Evolutionary conservation across 2,329 filamentous ascomycete genomes (phyloP).

Genomic region (Rhynchosporium graminicola): DNA sequence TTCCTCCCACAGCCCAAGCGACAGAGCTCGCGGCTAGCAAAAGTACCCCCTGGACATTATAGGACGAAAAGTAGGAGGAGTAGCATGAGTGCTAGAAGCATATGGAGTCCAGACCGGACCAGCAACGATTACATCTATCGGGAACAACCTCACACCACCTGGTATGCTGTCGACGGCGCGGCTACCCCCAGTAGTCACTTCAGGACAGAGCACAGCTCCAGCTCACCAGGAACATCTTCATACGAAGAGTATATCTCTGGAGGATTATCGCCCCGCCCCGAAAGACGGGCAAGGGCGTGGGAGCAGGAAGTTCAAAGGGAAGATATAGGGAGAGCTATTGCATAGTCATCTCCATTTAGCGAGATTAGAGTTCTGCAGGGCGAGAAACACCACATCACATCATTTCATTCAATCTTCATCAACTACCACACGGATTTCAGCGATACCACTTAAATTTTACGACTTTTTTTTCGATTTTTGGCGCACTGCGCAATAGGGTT

Average conservation of each 20-base stretch:
- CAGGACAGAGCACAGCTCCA: constrained; percentile 23
- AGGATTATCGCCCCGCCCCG: constrained; percentile 36
- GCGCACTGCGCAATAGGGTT: constrained; percentile 30
- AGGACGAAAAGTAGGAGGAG: constrained; percentile 39
- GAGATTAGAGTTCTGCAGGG: constrained; percentile 18
- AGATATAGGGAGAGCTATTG: constrained; percentile 36
- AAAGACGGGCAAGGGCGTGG: constrained; percentile 26
- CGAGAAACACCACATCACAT: constrained; percentile 12
- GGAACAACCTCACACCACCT: constrained; percentile 27
- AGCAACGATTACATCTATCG: constrained; percentile 28
- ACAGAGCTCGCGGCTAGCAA: constrained; percentile 55
- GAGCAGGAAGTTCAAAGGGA: constrained; percentile 20
- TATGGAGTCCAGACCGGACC: constrained; percentile 31
- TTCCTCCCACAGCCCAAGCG: constrained; percentile 57
- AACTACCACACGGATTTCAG: constrained; percentile 11
- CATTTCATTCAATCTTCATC: constrained; percentile 13
- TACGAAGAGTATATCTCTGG: constrained; percentile 28
- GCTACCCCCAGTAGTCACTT: constrained; percentile 21
- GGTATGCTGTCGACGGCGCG: constrained; percentile 31
- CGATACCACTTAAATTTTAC: constrained; percentile 6
- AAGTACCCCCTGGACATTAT: constrained; percentile 40
- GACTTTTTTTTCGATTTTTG: constrained; percentile 21
- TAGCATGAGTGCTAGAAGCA: constrained; percentile 37
- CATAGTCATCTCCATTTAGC: constrained; percentile 25
- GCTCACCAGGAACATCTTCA: constrained; percentile 32